Evolutionary conservation across 2,329 filamentous ascomycete genomes (phyloP).

Genomic region (Diplodia mutila): DNA sequence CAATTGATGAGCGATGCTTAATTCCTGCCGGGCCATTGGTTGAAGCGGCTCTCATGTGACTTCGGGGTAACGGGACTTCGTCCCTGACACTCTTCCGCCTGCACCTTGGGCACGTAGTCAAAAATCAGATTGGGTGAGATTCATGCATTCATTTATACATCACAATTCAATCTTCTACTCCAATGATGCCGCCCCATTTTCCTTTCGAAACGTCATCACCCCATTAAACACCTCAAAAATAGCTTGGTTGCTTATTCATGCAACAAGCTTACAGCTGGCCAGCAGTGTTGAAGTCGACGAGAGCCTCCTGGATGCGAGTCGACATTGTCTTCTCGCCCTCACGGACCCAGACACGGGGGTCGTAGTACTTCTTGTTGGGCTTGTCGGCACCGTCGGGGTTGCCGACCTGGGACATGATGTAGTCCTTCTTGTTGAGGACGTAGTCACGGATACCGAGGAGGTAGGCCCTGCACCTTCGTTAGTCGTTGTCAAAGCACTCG

Average conservation of each 20-base stretch:
- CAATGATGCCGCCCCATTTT: constrained; percentile 14
- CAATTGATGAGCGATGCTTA: not conserved
- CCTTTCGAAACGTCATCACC: not conserved
- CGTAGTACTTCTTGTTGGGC: constrained; percentile 91
- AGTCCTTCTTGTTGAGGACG: constrained; percentile 92
- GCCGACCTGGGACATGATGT: constrained; percentile 82
- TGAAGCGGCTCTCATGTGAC: not conserved
- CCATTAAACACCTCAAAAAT: constrained; percentile 14
- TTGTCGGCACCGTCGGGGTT: constrained; percentile 96
- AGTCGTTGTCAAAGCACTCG: constrained; percentile 48
- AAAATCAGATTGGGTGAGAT: not conserved
- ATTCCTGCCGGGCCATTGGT: not conserved
- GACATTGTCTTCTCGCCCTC: constrained; percentile 98
- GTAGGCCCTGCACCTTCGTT: constrained; percentile 63
- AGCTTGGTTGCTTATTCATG: constrained; percentile 3
- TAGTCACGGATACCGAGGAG: constrained; percentile 91
- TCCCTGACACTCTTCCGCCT: not conserved
- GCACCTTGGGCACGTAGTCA: not conserved
- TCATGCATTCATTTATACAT: constrained; percentile 26
- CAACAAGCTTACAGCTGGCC: constrained; percentile 65
- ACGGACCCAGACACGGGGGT: constrained; percentile 92
- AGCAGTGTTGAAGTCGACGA: constrained; percentile 90
- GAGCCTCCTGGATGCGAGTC: constrained; percentile 75
- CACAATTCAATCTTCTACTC: constrained; percentile 20
- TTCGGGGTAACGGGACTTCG: not conserved